These are phyloP conservation scores for Mikania micrantha DNA, from an alignment of 129 eudicot species.

Conservation along the genomic window DNA sequence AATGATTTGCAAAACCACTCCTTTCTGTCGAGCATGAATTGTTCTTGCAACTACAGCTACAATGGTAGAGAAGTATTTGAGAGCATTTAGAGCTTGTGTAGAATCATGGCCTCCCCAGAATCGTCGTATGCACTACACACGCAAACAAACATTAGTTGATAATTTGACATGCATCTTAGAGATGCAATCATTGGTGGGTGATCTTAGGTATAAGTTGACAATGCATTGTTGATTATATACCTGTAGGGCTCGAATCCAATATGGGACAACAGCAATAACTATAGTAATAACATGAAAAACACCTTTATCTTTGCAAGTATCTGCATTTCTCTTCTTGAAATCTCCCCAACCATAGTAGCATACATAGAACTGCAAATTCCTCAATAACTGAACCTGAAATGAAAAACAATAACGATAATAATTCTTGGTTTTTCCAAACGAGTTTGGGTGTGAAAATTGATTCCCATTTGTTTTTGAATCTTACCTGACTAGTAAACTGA, in stretches of 20 bases:
- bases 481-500: constrained; percentile 77
- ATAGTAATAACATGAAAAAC: constrained; percentile 23
- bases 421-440: background rate
- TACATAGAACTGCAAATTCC: constrained; percentile 44
- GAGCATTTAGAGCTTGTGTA: constrained; percentile 40
- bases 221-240: constrained; percentile 14
- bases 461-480: background rate
- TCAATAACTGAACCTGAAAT: constrained; percentile 48
- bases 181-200: constrained; percentile 4
- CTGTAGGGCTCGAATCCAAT: constrained; percentile 51
- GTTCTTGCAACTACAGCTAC: constrained; percentile 26
- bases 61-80: constrained; percentile 54
- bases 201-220: background rate
- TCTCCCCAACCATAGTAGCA: constrained; percentile 6
- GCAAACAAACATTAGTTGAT: background rate
- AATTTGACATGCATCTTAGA: background rate
- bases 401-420: background rate
- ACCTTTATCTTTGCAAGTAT: constrained; percentile 9
- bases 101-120: constrained; percentile 35
- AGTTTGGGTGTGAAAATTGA: background rate
- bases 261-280: constrained; percentile 52
- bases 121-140: background rate
- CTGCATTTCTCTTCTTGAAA: constrained; percentile 21
- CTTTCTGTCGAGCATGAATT: constrained; percentile 1
- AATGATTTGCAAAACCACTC: constrained; percentile 12